Percentiles rank a stretch among this genome's conserved stretches.
phyloP scores from a whole-genome alignment of 2,329 filamentous ascomycete genomes.

The Phyllosticta citribraziliensis region DNA sequence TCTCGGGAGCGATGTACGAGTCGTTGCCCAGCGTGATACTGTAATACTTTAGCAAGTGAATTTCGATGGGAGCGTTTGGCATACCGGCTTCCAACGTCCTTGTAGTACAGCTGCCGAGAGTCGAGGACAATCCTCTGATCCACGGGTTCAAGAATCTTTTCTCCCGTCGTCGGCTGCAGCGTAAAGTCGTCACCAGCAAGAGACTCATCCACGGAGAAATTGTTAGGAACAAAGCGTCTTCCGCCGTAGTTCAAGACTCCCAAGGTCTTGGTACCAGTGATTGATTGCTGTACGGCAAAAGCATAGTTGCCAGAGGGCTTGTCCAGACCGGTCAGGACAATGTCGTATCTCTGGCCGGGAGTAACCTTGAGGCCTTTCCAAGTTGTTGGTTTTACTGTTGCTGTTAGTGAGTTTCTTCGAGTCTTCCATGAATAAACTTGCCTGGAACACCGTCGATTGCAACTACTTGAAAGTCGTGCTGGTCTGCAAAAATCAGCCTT shows the following conservation, averaged over 20 bases:
- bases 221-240: slow-evolving; percentile 9
- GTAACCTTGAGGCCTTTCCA: slow-evolving; percentile 46
- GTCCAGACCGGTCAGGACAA: slow-evolving; percentile 52
- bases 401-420: slow-evolving; percentile 18
- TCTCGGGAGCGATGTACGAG: slow-evolving; percentile 54
- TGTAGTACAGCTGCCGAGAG: slow-evolving; percentile 27
- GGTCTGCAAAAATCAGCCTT: background rate
- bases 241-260: slow-evolving; percentile 30
- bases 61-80: background rate
- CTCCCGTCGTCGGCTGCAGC: slow-evolving; percentile 44
- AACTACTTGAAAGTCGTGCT: slow-evolving; percentile 9
- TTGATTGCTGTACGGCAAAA: slow-evolving; percentile 61
- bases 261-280: slow-evolving; percentile 40
- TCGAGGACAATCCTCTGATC: slow-evolving; percentile 32
- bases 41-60: background rate
- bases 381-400: slow-evolving; percentile 43
- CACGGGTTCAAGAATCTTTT: slow-evolving; percentile 28
- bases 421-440: slow-evolving; percentile 29
- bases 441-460: slow-evolving; percentile 7
- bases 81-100: slow-evolving; percentile 29
- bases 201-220: slow-evolving; percentile 39
- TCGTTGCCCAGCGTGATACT: slow-evolving; percentile 44
- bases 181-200: slow-evolving; percentile 54
- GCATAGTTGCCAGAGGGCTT: slow-evolving; percentile 54
- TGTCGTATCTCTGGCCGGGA: slow-evolving; percentile 53